These are phyloP conservation scores for Graphiopsis chlorocephala DNA, from an alignment of 2,329 filamentous ascomycete genomes.

Conservation along the genomic window DNA sequence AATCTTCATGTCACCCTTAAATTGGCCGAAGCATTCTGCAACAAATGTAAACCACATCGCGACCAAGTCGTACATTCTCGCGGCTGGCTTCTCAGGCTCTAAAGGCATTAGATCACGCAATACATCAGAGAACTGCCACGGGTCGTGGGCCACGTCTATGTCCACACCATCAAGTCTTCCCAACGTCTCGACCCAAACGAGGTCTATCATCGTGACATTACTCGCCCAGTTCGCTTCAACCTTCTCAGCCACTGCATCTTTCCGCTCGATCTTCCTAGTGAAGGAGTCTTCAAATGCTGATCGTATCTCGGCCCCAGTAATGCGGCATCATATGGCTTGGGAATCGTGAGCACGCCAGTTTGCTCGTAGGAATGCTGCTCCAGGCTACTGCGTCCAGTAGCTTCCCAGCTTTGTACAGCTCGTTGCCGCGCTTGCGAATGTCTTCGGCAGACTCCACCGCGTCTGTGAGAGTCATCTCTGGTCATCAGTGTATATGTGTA, in stretches of 20 bases:
- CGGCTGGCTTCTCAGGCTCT: background rate
- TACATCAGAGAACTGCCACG: background rate
- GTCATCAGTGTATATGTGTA: background rate
- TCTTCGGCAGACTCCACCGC: constrained; percentile 7
- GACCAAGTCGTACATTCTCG: background rate
- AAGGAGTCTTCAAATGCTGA: background rate
- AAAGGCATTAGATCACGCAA: background rate
- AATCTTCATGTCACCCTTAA: background rate
- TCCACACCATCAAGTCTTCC: background rate
- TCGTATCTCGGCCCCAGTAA: background rate
- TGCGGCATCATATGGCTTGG: background rate
- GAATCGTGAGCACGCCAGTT: background rate
- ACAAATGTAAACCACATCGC: background rate
- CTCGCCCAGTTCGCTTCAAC: background rate
- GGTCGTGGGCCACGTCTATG: background rate
- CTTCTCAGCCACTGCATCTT: background rate
- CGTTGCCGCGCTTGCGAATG: constrained; percentile 20
- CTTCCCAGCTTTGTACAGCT: constrained; percentile 19
- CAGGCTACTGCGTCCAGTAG: constrained; percentile 19
- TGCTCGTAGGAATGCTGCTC: background rate
- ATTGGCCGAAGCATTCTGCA: background rate
- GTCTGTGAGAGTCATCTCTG: background rate
- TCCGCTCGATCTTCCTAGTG: background rate
- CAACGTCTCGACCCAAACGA: background rate
- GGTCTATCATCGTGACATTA: background rate